Evolutionary conservation across 768 basidiomycete species (phyloP).

Genomic region (Termitomyces sp.): DNA sequence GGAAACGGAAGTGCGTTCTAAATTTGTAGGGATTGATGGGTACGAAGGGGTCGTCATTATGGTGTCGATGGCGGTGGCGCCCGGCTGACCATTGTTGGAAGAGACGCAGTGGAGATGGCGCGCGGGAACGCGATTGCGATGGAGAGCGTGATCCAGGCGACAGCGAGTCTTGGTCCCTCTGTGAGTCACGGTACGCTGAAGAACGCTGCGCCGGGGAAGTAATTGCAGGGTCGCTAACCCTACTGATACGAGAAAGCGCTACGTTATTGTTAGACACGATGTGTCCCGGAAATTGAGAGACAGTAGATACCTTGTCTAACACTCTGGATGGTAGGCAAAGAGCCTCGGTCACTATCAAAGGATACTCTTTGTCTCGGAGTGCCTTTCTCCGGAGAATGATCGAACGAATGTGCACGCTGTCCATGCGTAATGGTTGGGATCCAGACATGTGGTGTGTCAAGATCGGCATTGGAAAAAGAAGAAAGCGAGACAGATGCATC

Average conservation of each 20-base stretch:
- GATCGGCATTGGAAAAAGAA: conserved; percentile 27
- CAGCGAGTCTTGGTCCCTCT: conserved; percentile 19
- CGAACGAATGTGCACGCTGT: conserved; percentile 24
- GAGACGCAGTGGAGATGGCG: conserved; percentile 54
- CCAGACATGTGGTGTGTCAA: conserved; percentile 20
- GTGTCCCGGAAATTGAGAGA: not conserved
- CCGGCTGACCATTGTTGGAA: conserved; percentile 49
- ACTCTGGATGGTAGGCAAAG: conserved; percentile 32
- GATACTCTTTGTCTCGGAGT: conserved; percentile 49
- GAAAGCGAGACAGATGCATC: conserved; percentile 40
- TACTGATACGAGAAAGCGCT: conserved; percentile 26
- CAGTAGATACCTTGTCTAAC: conserved; percentile 32
- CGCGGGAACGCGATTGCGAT: conserved; percentile 36
- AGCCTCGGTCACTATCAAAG: conserved; percentile 48
- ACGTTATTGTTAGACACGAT: not conserved
- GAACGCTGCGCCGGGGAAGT: conserved; percentile 28
- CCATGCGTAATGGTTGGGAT: conserved; percentile 7
- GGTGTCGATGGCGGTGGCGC: conserved; percentile 37
- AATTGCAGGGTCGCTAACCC: conserved; percentile 28
- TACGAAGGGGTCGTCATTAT: conserved; percentile 49
- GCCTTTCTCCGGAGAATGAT: conserved; percentile 34
- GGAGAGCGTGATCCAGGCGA: conserved; percentile 36
- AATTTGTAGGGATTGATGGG: conserved; percentile 51
- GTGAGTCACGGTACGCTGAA: conserved; percentile 20
- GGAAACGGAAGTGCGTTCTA: conserved; percentile 17